Evolutionary conservation across 345 rosid species (phyloP).

Genomic region (Turnera subulata): DNA sequence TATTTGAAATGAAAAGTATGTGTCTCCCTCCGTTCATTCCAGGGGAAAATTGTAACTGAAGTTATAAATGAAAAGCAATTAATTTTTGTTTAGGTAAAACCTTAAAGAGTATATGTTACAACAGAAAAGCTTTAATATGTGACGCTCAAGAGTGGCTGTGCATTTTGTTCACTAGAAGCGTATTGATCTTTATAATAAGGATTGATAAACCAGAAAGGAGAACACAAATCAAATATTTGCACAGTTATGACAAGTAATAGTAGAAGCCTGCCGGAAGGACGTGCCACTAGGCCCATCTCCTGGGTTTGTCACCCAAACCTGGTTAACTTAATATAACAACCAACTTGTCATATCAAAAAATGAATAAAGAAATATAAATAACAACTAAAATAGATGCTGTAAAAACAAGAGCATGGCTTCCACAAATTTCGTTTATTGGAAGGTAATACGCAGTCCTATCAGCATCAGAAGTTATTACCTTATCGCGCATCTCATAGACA

Average conservation of each 20-base stretch:
- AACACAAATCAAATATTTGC: not conserved
- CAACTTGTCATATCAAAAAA: no score
- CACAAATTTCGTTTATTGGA: no score
- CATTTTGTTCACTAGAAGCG: not conserved
- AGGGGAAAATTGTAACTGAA: no score
- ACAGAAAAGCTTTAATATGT: not conserved
- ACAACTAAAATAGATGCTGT: not conserved
- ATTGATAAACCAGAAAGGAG: not conserved
- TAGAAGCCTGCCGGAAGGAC: no score
- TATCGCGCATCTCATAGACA: slow-evolving; percentile 90
- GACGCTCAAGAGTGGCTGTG: not conserved
- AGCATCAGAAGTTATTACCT: slow-evolving; percentile 35
- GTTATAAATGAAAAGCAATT: not conserved
- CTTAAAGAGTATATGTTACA: not conserved
- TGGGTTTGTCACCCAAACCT: no score
- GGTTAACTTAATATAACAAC: no score
- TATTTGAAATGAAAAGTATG: no score
- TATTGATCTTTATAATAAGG: not conserved
- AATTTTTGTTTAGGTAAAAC: not conserved
- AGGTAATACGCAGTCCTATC: slow-evolving; percentile 15
- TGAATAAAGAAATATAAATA: not conserved
- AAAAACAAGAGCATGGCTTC: not conserved
- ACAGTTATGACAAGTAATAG: no score
- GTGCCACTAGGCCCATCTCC: no score
- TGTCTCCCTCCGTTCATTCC: no score